These are phyloP conservation scores for Cordyceps cateniannulata DNA, from an alignment of 2,329 filamentous ascomycete species.

Conservation along the genomic window DNA sequence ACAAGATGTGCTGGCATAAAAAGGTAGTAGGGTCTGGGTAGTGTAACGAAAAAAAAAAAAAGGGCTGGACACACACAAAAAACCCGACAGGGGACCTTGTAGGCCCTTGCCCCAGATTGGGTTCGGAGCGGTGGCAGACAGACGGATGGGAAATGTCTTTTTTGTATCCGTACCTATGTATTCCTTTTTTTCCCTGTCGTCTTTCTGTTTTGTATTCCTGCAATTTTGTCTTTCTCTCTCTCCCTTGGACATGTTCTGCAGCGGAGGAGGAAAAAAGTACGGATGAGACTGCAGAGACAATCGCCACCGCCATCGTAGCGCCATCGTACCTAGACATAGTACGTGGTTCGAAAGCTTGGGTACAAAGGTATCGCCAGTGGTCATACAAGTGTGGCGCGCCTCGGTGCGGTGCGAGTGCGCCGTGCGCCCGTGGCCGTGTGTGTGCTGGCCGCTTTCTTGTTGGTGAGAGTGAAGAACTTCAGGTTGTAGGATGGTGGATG, in stretches of 20 bases:
- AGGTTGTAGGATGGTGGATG: too few relatives aligned
- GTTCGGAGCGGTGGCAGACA: conserved; percentile 1
- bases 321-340: too few relatives aligned
- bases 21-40: background rate
- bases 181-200: background rate
- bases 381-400: too few relatives aligned
- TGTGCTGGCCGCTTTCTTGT: too few relatives aligned
- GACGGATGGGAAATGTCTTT: background rate
- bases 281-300: too few relatives aligned
- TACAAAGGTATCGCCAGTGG: too few relatives aligned
- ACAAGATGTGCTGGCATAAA: background rate
- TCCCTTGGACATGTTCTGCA: background rate
- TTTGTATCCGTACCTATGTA: too few relatives aligned
- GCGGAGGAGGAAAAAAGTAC: too few relatives aligned
- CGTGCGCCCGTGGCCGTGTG: background rate
- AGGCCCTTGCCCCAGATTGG: conserved; percentile 4
- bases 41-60: background rate
- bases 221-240: too few relatives aligned
- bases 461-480: too few relatives aligned
- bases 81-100: background rate
- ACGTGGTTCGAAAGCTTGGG: too few relatives aligned
- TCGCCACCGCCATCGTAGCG: too few relatives aligned
- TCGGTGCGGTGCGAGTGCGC: background rate
- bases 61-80: background rate
- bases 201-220: background rate